Evolutionary conservation across 345 rosid species (phyloP).

Genomic region (Euclidium syriacum): DNA sequence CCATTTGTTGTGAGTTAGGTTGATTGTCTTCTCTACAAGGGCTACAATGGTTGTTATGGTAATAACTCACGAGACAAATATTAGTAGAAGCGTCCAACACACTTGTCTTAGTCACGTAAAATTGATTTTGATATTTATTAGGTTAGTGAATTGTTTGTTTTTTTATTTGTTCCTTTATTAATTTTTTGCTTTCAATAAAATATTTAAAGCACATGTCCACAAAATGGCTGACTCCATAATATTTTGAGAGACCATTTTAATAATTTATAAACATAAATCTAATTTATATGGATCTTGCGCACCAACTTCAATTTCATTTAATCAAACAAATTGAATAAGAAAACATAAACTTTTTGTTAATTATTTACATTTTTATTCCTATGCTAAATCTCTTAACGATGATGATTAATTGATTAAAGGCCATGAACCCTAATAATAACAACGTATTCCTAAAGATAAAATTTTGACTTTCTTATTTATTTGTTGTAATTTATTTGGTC

Average conservation of each 20-base stretch:
- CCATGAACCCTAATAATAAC: not conserved
- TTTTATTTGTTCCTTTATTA: no score
- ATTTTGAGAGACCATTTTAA: not conserved
- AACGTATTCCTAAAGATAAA: not conserved
- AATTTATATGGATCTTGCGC: not conserved
- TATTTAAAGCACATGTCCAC: not conserved
- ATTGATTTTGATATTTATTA: not conserved
- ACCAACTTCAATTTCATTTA: constrained; percentile 1
- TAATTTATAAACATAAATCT: not conserved
- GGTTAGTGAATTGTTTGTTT: not conserved
- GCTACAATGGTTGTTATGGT: not conserved
- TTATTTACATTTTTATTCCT: not conserved
- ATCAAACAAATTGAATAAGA: not conserved
- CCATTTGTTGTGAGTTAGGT: no score
- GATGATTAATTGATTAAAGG: constrained; percentile 4
- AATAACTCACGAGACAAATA: not conserved
- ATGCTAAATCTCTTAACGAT: not conserved
- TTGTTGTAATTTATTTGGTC: no score
- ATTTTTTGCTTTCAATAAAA: no score
- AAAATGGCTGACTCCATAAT: not conserved
- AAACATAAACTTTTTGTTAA: not conserved
- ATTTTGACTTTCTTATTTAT: not conserved
- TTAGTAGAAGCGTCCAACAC: not conserved
- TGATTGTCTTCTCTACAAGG: no score
- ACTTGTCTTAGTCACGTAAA: not conserved